Base-by-base conservation (phyloP, 108 stramenopile species). In the Pseudonitzschia multistriata region DNA sequence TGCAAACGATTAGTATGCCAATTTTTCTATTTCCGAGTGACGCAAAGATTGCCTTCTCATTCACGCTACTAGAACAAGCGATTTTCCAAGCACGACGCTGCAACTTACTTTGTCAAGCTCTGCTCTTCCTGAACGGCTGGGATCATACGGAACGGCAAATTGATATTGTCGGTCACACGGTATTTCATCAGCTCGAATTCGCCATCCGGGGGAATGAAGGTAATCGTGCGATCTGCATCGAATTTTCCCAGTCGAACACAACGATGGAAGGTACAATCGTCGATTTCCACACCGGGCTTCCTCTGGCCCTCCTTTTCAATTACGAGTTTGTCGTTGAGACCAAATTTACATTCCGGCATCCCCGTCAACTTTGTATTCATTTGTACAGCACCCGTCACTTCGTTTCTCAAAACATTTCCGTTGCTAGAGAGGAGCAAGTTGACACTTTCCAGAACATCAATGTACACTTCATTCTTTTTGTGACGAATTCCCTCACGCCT, bases 121-220 rank as follows among this genome's bases (percentile, higher is more conserved):
- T 81, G 80, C 64, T 92, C 91, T 83, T 99, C 97, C 72, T 96
- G 92, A n/a, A 99, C 95, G 36, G 96, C 95, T 14, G 99, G 97
- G 67, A 99, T 92, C 28, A 99, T 73, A 45, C 94, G 80, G 62
- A 98, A 97, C 13, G 98, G 98, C 25, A 96, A 81, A 70, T 95
- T 94, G 61, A 98, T 93, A 74, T 96, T 96, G 80, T 96, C 96
- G 25, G 91, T 92, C 59, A 98, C 95, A 35, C 98, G 93, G 82
- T 98, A 99, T 63, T 92, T 74, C 99, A 99, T 99, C 62, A 99
- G 80, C 78, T 99, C 98, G 75, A 98, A 99, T 83, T 99, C 99
- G 30, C 99, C 99, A 76, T 99, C 99, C 0, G 99, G 99, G 13
- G 99, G 99, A 64, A 98, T 97, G 73, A 99, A 99, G 67, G 99